These are phyloP conservation scores for Phialophora chinensis DNA, from an alignment of 2,329 filamentous ascomycete genomes.

Conservation along the genomic window DNA sequence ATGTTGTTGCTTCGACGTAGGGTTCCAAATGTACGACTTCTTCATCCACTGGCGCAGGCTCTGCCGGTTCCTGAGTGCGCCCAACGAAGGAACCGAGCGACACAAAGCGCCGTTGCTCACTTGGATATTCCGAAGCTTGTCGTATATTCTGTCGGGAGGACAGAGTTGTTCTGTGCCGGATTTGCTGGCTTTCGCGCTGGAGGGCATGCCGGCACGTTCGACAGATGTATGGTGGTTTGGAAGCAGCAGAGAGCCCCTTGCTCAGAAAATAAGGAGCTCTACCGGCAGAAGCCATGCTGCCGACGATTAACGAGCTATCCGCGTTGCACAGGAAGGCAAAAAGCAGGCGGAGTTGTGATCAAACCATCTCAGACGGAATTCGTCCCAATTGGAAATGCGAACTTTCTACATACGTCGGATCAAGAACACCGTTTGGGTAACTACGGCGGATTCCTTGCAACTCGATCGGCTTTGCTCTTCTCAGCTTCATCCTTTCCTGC, in stretches of 20 bases:
- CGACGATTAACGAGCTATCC: neutral
- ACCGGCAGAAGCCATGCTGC: slow-evolving; percentile 20
- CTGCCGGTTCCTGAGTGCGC: neutral
- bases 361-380: neutral
- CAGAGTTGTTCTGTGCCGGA: slow-evolving; percentile 24
- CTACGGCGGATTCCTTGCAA: neutral
- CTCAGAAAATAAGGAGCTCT: slow-evolving; percentile 24
- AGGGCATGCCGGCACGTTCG: slow-evolving; percentile 27
- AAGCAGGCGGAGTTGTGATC: neutral
- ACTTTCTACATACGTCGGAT: neutral
- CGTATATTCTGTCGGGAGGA: neutral
- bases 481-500: neutral
- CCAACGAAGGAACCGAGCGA: slow-evolving; percentile 6
- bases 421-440: neutral
- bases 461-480: neutral
- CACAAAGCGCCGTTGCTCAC: neutral
- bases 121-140: neutral
- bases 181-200: slow-evolving; percentile 21
- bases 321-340: neutral
- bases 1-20: slow-evolving; percentile 44
- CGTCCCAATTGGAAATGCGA: neutral
- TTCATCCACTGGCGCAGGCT: neutral
- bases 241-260: slow-evolving; percentile 14
- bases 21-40: slow-evolving; percentile 5
- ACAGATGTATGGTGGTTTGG: slow-evolving; percentile 28